Percentiles rank a stretch among this genome's conserved stretches.
phyloP scores from a whole-genome alignment of 2,329 filamentous ascomycete genomes.

The Xylariaceae sp. region DNA sequence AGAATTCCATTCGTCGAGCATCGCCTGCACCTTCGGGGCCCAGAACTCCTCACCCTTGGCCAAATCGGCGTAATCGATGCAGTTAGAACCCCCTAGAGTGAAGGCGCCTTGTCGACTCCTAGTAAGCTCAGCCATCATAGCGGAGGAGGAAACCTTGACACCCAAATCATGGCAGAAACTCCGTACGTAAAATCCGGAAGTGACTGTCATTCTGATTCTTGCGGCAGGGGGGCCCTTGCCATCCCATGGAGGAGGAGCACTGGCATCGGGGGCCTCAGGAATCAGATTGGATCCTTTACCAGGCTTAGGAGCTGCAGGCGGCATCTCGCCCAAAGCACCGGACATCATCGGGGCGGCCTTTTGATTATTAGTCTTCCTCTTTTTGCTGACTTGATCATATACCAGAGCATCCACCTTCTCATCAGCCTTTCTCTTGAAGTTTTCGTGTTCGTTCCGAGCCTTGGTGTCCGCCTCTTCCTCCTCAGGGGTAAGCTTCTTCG shows the following conservation, averaged over 20 bases:
- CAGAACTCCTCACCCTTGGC: conserved; percentile 72
- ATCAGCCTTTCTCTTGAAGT: conserved; percentile 54
- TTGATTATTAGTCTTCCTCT: conserved; percentile 31
- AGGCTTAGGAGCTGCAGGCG: conserved; percentile 37
- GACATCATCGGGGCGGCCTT: conserved; percentile 49
- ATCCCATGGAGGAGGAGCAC: conserved; percentile 51
- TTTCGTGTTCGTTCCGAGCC: conserved; percentile 51
- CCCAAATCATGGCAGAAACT: conserved; percentile 91
- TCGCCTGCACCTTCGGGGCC: conserved; percentile 64
- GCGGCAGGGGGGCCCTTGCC: conserved; percentile 68
- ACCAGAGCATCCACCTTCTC: conserved; percentile 54
- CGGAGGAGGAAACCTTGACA: conserved; percentile 72
- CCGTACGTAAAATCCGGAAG: conserved; percentile 94
- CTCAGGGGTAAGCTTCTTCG: conserved; percentile 47
- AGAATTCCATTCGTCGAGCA: conserved; percentile 41
- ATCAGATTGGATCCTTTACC: conserved; percentile 51
- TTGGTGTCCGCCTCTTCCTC: conserved; percentile 52
- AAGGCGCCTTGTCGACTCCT: conserved; percentile 80
- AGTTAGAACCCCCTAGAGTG: conserved; percentile 61
- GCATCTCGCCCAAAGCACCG: conserved; percentile 49
- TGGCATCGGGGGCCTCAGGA: conserved; percentile 41
- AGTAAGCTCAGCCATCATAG: conserved; percentile 77
- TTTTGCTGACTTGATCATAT: conserved; percentile 43
- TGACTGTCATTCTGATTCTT: conserved; percentile 83
- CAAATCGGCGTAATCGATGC: conserved; percentile 74